phyloP scores from a whole-genome alignment of 805 yeast genomes.

The Saccharomycopsis selenospora region DNA sequence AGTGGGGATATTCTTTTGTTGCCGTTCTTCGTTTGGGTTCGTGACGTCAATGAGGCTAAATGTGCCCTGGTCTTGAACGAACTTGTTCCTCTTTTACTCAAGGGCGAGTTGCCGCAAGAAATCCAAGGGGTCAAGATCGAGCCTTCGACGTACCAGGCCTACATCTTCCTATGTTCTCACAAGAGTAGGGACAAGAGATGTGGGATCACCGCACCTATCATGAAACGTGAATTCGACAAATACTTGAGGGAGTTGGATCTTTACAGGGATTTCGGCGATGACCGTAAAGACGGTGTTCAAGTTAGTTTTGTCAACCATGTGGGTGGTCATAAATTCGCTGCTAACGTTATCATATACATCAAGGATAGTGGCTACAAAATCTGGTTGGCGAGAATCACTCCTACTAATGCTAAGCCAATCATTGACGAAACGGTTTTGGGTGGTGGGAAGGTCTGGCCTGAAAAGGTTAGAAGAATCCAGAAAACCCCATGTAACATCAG shows the following conservation, averaged over 20 bases:
- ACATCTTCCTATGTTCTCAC: slow-evolving; percentile 80
- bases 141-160: slow-evolving; percentile 36
- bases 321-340: slow-evolving; percentile 95
- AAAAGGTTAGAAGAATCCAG: slow-evolving; percentile 53
- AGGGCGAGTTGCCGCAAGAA: slow-evolving; percentile 28
- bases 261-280: slow-evolving; percentile 71
- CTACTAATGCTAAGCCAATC: slow-evolving; percentile 65
- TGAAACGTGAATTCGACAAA: slow-evolving; percentile 71
- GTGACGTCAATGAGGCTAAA: slow-evolving; percentile 38
- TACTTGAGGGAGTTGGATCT: slow-evolving; percentile 65
- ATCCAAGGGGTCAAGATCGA: slow-evolving; percentile 28
- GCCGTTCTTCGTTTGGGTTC: slow-evolving; percentile 71
- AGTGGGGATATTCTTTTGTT: slow-evolving; percentile 53
- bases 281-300: slow-evolving; percentile 63
- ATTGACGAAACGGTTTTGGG: slow-evolving; percentile 67
- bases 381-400: slow-evolving; percentile 85
- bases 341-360: slow-evolving; percentile 74
- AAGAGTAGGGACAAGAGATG: slow-evolving; percentile 86
- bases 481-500: slow-evolving; percentile 25
- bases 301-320: slow-evolving; percentile 76
- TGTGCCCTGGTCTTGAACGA: slow-evolving; percentile 39
- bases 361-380: slow-evolving; percentile 61
- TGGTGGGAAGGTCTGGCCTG: slow-evolving; percentile 65
- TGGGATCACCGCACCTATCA: slow-evolving; percentile 87
- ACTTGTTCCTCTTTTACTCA: slow-evolving; percentile 37